Conservation (phyloP, 768 basidiomycete genomes). For the Termitomyces sp. region DNA sequence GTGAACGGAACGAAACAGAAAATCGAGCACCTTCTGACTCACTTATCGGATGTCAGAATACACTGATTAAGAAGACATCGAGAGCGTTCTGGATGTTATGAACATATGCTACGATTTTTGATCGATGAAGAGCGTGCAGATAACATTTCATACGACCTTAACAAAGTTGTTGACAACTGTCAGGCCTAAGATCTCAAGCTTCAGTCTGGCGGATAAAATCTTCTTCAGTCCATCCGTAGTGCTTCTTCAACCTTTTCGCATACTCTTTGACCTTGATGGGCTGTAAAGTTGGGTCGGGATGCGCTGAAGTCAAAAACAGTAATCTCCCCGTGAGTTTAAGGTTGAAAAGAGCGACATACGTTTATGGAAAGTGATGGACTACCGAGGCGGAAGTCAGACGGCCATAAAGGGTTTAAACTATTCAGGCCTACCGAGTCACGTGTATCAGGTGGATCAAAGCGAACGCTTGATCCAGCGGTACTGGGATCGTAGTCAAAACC, state of each 20-base stretch:
- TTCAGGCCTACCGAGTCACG: conserved; percentile 29
- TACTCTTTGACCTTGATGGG: conserved; percentile 45
- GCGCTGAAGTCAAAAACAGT: conserved; percentile 38
- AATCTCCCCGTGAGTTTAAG: neutral
- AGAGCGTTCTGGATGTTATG: no score
- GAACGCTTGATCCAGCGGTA: conserved; percentile 78
- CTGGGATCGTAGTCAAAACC: conserved; percentile 70
- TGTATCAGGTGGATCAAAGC: conserved; percentile 69
- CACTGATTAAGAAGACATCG: neutral
- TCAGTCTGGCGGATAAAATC: conserved; percentile 29
- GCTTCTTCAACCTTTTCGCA: conserved; percentile 51
- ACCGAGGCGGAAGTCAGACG: neutral
- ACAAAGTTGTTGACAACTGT: neutral
- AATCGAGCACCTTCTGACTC: neutral
- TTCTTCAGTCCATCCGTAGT: conserved; percentile 63
- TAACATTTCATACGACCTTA: neutral
- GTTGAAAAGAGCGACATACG: conserved; percentile 35
- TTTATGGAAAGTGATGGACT: conserved; percentile 77
- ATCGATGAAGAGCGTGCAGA: neutral
- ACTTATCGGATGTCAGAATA: neutral
- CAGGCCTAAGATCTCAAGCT: neutral
- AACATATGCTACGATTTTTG: neutral
- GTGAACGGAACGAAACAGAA: neutral
- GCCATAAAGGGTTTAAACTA: neutral
- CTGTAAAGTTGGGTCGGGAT: conserved; percentile 65